Base-by-base conservation (phyloP, 768 basidiomycete species). In the Leccinum sublutescens region DNA sequence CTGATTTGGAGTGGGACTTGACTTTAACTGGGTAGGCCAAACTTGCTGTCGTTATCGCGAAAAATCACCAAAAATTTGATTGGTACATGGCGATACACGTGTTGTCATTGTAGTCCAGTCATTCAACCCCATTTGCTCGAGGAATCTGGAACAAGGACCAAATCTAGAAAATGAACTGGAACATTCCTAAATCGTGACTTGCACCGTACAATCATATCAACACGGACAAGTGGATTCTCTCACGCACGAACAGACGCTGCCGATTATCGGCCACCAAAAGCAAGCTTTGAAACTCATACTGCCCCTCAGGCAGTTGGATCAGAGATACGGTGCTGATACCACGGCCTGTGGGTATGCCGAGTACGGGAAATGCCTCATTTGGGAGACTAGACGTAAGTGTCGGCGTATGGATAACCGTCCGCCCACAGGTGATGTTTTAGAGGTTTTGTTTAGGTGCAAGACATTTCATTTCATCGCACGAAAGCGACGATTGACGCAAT, bases 161-260 rank as follows among this genome's bases (percentile, higher is more conserved):
- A 61, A 71, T 71, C 60, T 52, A 62, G 47, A 15, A 58, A 56
- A 58, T 54, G 61, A 64, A 68, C 51, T 34, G 21, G 54, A 67
- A 67, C 45, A 60, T 54, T 25, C 69, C 67, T 60, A 56, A 62
- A 70, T 68, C 53, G 60, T 62, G 66, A 67, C 70, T 61, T 65
- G 21, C 65, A 52, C 52, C 61, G 66, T 59, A 61, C 55, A 66
- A 66, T 63, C 66, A 56, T 63, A 62, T 65, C 64, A 66, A 55
- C 31, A 31, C 27, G 47, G 47, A 54, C 31, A 56, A 57, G 43
- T 60, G 57, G 60, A 29, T 29, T 9, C 59, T 74, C 70, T 64
- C 70, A 72, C 68, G 68, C 29, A 63, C 45, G 55, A 57, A 64
- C 67, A 70, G 61, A 64, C 56, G 51, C 43, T 62, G 59, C 62